These are phyloP conservation scores for Rhytidhysteron rufulum DNA, from an alignment of 2,329 filamentous ascomycete species.

Conservation along the genomic window DNA sequence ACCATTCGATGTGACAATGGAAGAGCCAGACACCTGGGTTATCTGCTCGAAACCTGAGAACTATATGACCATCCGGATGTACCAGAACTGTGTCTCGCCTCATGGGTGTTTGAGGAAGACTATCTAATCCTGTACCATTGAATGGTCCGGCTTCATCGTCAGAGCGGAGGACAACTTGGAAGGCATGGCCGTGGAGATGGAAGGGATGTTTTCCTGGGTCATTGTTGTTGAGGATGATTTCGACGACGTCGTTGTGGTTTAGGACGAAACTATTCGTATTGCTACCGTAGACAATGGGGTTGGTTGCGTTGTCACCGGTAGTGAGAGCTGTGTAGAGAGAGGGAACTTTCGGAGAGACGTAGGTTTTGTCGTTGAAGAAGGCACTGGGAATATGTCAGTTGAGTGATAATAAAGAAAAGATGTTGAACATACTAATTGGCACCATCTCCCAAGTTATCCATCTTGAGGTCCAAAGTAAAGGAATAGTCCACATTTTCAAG, in stretches of 20 bases:
- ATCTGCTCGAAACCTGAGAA: conserved; percentile 53
- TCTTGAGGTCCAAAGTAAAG: conserved; percentile 57
- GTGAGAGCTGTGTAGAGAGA: conserved; percentile 73
- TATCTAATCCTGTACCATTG: conserved; percentile 28
- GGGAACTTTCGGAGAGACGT: conserved; percentile 70
- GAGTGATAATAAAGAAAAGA: conserved; percentile 1
- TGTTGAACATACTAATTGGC: conserved; percentile 55
- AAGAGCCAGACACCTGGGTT: conserved; percentile 52
- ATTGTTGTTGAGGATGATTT: conserved; percentile 73
- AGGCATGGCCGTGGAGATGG: conserved; percentile 59
- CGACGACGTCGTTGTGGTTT: conserved; percentile 62
- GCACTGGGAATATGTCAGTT: conserved; percentile 26
- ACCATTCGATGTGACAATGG: conserved; percentile 31
- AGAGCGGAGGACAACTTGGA: conserved; percentile 33
- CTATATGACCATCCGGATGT: conserved; percentile 51
- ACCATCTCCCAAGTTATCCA: conserved; percentile 66
- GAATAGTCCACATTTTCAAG: conserved; percentile 60
- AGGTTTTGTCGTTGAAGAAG: conserved; percentile 70
- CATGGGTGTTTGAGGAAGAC: conserved; percentile 41
- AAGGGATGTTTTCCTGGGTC: conserved; percentile 69
- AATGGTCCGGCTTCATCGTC: conserved; percentile 46
- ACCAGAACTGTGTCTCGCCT: conserved; percentile 54
- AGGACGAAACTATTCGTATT: conserved; percentile 61
- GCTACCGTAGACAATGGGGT: conserved; percentile 46
- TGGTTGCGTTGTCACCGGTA: conserved; percentile 47